A percentile compares a stretch with the other conserved stretches of the same genome.
Conservation (phyloP, 2,329 filamentous ascomycete species). For the Trichoderma polysporum region DNA sequence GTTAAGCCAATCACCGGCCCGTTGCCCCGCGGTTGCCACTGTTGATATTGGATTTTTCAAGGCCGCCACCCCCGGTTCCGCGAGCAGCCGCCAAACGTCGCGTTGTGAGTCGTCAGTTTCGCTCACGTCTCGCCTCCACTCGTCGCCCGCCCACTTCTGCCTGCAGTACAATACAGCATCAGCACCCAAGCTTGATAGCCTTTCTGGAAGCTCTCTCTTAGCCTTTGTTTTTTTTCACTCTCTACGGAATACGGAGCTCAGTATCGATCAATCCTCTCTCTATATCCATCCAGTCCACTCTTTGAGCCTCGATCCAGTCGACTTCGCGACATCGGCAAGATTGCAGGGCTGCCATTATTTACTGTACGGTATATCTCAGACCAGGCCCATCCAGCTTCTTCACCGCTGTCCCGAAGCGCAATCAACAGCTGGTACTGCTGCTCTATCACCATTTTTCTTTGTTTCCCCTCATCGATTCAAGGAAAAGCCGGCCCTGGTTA, state of each 20-base stretch:
- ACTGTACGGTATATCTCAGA: background rate
- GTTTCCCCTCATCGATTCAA: background rate
- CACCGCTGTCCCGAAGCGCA: slow-evolving; percentile 13
- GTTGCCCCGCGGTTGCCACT: slow-evolving; percentile 60
- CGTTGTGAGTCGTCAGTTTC: slow-evolving; percentile 26
- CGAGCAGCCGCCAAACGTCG: slow-evolving; percentile 25
- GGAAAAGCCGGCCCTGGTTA: background rate
- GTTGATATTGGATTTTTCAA: slow-evolving; percentile 42
- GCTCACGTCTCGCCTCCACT: slow-evolving; percentile 22
- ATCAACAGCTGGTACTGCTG: background rate
- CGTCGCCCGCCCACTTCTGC: slow-evolving; percentile 20
- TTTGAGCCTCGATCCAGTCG: slow-evolving; percentile 9
- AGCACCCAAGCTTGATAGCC: slow-evolving; percentile 12
- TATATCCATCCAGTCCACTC: slow-evolving; percentile 18
- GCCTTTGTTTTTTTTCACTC: slow-evolving; percentile 16
- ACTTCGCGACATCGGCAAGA: background rate
- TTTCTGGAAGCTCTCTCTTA: slow-evolving; percentile 19
- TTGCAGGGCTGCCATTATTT: slow-evolving; percentile 3
- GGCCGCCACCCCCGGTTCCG: slow-evolving; percentile 26
- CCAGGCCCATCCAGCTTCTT: background rate
- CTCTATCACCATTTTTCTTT: background rate
- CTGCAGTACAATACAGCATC: slow-evolving; percentile 20
- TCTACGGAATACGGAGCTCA: background rate
- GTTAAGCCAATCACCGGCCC: slow-evolving; percentile 43
- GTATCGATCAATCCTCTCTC: slow-evolving; percentile 4